phyloP scores from a whole-genome alignment of 2,329 filamentous ascomycete species.

The Chrysoporthe austroafricana region DNA sequence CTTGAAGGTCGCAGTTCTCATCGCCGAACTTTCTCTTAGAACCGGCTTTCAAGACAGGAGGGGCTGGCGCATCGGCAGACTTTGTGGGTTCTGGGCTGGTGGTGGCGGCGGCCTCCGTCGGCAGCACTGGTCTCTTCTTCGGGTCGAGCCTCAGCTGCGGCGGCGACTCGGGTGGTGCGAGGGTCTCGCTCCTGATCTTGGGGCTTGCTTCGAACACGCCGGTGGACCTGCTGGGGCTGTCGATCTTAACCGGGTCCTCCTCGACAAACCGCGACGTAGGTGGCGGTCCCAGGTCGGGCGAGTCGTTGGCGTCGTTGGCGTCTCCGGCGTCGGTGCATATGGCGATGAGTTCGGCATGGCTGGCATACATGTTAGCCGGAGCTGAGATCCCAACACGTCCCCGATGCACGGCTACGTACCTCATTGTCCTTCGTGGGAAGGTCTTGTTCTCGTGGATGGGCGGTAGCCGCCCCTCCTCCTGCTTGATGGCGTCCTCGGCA shows the following conservation, averaged over 20 bases:
- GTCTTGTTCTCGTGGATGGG: conserved; percentile 72
- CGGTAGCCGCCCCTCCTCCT: conserved; percentile 60
- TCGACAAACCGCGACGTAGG: conserved; percentile 63
- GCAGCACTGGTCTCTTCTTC: conserved; percentile 30
- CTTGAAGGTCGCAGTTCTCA: conserved; percentile 48
- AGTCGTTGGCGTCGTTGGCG: conserved; percentile 51
- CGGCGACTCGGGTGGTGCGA: conserved; percentile 15
- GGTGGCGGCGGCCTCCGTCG: conserved; percentile 35
- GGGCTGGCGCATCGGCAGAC: conserved; percentile 26
- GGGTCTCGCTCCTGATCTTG: conserved; percentile 22
- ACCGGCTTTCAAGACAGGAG: conserved; percentile 47
- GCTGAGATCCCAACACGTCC: not conserved
- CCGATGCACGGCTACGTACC: conserved; percentile 50
- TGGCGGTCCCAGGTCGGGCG: conserved; percentile 70
- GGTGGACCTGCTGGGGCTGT: conserved; percentile 46
- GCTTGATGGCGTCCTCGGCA: conserved; percentile 55
- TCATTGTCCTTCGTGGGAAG: conserved; percentile 69
- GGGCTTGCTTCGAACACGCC: conserved; percentile 21
- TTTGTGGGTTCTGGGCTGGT: conserved; percentile 9
- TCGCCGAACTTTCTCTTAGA: conserved; percentile 65
- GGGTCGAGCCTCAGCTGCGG: conserved; percentile 33
- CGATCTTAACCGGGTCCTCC: conserved; percentile 57
- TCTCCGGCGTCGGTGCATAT: conserved; percentile 53
- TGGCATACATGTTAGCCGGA: conserved; percentile 41
- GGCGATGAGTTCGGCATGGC: conserved; percentile 66